Conservation (phyloP, 2,329 filamentous ascomycete genomes). For the Botrytis galanthina region DNA sequence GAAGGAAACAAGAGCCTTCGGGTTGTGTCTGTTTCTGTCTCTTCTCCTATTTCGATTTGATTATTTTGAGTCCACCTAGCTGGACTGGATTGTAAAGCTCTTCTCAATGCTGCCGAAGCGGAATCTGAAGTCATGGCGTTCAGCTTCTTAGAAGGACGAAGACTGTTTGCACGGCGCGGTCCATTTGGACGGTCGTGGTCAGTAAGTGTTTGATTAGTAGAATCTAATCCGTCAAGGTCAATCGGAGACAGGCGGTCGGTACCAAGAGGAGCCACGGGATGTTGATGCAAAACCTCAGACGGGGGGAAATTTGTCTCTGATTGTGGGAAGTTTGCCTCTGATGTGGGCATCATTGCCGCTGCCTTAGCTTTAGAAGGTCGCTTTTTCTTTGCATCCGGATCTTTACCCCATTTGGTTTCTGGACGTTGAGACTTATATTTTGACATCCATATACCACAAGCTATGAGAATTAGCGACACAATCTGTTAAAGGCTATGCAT, state of each 20-base stretch:
- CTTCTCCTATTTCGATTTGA: conserved; percentile 51
- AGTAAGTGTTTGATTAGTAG: neutral
- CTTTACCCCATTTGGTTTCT: conserved; percentile 69
- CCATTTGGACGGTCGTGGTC: conserved; percentile 16
- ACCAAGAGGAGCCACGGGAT: neutral
- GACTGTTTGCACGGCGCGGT: conserved; percentile 30
- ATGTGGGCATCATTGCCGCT: conserved; percentile 19
- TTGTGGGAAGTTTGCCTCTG: conserved; percentile 44
- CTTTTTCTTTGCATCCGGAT: conserved; percentile 51
- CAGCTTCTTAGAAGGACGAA: conserved; percentile 32
- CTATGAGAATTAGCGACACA: conserved; percentile 42
- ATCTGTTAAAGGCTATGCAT: neutral
- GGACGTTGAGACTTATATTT: conserved; percentile 87
- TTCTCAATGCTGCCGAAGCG: conserved; percentile 35
- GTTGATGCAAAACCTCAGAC: conserved; percentile 28
- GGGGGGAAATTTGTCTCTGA: conserved; percentile 41
- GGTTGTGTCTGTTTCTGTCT: conserved; percentile 54
- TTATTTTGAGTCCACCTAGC: conserved; percentile 50
- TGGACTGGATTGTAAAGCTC: conserved; percentile 41
- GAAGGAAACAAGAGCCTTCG: conserved; percentile 75
- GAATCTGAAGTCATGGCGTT: conserved; percentile 37
- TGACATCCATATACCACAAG: conserved; percentile 91
- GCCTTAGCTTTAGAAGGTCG: conserved; percentile 38
- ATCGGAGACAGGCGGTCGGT: conserved; percentile 15
- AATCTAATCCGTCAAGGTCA: conserved; percentile 13